phyloP scores from a whole-genome alignment of 768 basidiomycete species.

The Vishniacozyma victoriae region DNA sequence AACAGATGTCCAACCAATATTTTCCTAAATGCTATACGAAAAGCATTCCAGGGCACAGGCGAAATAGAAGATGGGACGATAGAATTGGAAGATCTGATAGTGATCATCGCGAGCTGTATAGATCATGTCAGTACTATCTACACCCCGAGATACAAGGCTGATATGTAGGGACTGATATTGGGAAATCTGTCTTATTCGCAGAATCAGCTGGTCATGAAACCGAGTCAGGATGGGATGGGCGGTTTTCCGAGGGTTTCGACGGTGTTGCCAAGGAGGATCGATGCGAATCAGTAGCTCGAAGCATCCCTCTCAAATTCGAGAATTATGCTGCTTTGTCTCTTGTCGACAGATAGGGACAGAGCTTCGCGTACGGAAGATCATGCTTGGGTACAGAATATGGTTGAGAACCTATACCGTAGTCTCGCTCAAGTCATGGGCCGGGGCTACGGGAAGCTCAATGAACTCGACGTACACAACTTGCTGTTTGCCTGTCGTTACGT shows the following conservation, averaged over 20 bases:
- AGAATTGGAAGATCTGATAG: slow-evolving; percentile 40
- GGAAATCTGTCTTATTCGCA: slow-evolving; percentile 31
- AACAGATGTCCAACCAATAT: slow-evolving; percentile 33
- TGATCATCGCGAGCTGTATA: slow-evolving; percentile 34
- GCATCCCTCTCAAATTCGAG: no score
- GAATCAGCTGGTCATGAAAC: slow-evolving; percentile 29
- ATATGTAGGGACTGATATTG: slow-evolving; percentile 24
- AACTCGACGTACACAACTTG: no score
- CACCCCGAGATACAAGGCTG: background rate
- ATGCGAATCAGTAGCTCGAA: slow-evolving; percentile 9
- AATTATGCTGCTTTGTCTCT: no score
- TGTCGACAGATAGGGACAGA: no score
- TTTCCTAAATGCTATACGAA: slow-evolving; percentile 16
- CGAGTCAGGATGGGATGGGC: slow-evolving; percentile 28
- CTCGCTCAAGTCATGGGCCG: no score
- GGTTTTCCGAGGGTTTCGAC: slow-evolving; percentile 27
- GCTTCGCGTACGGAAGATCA: no score
- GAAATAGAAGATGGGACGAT: slow-evolving; percentile 35
- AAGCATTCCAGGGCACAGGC: slow-evolving; percentile 20
- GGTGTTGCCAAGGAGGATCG: slow-evolving; percentile 22
- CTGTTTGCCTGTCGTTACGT: no score
- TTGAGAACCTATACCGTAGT: no score
- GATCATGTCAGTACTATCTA: slow-evolving; percentile 30
- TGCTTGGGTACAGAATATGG: no score
- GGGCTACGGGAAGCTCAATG: no score